Evolutionary conservation across 306 rosid species (phyloP), one percentile per base, ranked within the genome.

Genomic region (Aeschynomene evenia): DNA sequence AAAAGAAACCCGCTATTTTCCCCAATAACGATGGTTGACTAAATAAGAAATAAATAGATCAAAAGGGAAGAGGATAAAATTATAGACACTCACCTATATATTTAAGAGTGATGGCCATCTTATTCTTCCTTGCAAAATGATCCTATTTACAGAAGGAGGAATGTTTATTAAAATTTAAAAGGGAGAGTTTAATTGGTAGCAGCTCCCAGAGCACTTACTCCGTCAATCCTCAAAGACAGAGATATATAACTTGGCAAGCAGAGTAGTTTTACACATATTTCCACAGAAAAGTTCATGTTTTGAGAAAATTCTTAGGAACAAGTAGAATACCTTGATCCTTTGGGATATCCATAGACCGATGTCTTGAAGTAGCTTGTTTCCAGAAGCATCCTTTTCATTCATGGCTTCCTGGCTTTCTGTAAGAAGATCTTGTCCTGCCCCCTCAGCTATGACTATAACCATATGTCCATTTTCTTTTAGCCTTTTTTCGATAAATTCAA

Each of bases 371-470:
- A 75, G 81, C 80, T 80, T 91, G 81, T 91, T 91, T 75, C 97
- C 97, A 6, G 97, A 91, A 69, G 97, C 96, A 73, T 91, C 97
- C 76, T 85, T 79, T 79, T 82, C 79, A 78, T 84, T 66, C 73
- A 56, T 79, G 72, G 72, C 83, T 74, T 84, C 84, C 83, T 79
- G 77, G 75, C 85, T 79, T 73, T 85, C 93, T 13, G 89, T 58
- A 68, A 91, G 88, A 78, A 91, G 93, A 73, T 91, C 97, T 77
- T 78, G 96, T 52, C 97, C 97, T 19, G 93, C 97, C 64, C 96
- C 97, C 76, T 91, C 92, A 2, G 97, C 96, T 82, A 88, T 79
- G 83, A 91, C 96, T 81, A 91, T 66, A 77, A 91, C 94, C 94
- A 87, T 91, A 79, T 91, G 96, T 29, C 94, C 93, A 70, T 51